Percentiles rank a stretch among this genome's conserved stretches.
phyloP scores from a whole-genome alignment of 257 asterid genomes.

The Solanum tarapatanum region DNA sequence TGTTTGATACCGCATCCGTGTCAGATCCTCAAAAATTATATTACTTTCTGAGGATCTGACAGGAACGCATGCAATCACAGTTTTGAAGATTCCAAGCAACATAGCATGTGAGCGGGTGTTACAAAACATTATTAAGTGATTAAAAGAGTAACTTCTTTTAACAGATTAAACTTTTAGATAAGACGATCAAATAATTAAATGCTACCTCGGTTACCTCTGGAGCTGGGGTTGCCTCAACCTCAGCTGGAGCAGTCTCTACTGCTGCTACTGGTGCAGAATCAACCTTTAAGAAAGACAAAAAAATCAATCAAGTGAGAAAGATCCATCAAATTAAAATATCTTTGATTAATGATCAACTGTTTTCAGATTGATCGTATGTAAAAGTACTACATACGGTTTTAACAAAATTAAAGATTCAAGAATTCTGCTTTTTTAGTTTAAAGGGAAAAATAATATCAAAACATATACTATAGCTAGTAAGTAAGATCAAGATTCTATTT shows the following conservation, averaged over 20 bases:
- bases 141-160: not conserved
- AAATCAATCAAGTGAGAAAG: not conserved
- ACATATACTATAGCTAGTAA: not conserved
- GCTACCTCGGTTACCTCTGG: not conserved
- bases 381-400: not conserved
- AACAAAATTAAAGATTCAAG: not conserved
- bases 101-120: not conserved
- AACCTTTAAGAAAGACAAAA: not conserved
- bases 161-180: not conserved
- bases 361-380: not conserved
- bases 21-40: not conserved
- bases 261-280: constrained; percentile 4
- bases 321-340: not conserved
- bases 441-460: not conserved
- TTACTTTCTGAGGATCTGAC: not conserved
- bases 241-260: not conserved
- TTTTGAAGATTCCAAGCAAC: not conserved
- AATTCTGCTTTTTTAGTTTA: not conserved
- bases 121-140: not conserved
- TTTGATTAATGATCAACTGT: not conserved
- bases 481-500: not conserved
- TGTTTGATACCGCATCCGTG: not conserved
- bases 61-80: not conserved
- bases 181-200: not conserved
- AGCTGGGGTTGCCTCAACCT: not conserved